Conservation (phyloP, 2,329 filamentous ascomycete species). For the Aspergillus cejpii region DNA sequence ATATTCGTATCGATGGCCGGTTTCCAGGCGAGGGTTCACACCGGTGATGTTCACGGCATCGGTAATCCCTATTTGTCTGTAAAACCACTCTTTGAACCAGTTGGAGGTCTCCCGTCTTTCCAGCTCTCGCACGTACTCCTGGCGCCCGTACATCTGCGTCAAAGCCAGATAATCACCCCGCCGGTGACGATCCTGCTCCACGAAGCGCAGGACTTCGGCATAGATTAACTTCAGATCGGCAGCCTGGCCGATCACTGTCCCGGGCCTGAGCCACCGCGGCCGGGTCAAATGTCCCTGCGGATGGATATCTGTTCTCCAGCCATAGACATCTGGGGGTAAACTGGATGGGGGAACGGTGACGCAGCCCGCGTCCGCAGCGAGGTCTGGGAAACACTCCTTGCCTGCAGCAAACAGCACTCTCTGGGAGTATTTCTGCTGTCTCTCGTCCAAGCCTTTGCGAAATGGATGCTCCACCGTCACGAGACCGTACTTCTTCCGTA, state of each 20-base stretch:
- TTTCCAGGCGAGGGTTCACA: slow-evolving; percentile 29
- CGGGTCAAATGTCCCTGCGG: slow-evolving; percentile 35
- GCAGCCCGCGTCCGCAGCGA: slow-evolving; percentile 45
- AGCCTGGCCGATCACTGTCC: slow-evolving; percentile 47
- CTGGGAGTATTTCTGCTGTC: slow-evolving; percentile 44
- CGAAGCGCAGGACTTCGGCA: slow-evolving; percentile 37
- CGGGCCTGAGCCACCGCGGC: slow-evolving; percentile 46
- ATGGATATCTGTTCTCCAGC: slow-evolving; percentile 38
- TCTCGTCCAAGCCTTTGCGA: slow-evolving; percentile 16
- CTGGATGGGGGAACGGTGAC: slow-evolving; percentile 48
- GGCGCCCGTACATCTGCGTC: slow-evolving; percentile 48
- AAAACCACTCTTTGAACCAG: slow-evolving; percentile 36
- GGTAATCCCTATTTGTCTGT: slow-evolving; percentile 34
- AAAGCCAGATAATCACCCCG: slow-evolving; percentile 44
- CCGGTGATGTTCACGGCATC: slow-evolving; percentile 34
- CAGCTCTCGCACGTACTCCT: slow-evolving; percentile 47
- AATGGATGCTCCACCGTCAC: slow-evolving; percentile 19
- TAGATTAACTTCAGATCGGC: slow-evolving; percentile 46
- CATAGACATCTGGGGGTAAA: slow-evolving; percentile 46
- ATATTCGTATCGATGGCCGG: slow-evolving; percentile 43
- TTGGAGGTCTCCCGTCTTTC: slow-evolving; percentile 32
- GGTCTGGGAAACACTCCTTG: slow-evolving; percentile 47
- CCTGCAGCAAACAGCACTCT: slow-evolving; percentile 52
- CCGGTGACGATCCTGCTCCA: slow-evolving; percentile 28
- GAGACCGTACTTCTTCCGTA: slow-evolving; percentile 47